phyloP scores from a whole-genome alignment of 2,329 filamentous ascomycete species.

The Paramyrothecium roridum region DNA sequence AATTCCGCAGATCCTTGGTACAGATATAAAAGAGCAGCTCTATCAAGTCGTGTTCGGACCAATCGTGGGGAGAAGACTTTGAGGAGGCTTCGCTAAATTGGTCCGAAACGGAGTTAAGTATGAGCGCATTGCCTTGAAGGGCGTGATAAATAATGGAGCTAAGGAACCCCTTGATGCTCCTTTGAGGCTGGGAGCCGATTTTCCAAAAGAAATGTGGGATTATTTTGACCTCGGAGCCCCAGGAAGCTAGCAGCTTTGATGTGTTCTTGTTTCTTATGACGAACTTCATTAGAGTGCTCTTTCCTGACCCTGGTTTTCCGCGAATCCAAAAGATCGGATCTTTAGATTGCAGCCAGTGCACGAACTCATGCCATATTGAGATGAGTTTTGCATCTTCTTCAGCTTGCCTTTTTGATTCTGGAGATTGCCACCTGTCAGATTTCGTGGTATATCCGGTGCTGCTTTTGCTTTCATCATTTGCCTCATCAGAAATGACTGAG shows the following conservation, averaged over 20 bases:
- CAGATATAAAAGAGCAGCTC: not conserved
- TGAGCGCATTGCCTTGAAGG: slow-evolving; percentile 1
- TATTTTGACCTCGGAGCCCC: slow-evolving; percentile 10
- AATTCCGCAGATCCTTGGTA: not conserved
- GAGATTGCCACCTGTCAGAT: too few relatives aligned
- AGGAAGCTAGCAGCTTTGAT: slow-evolving; percentile 8
- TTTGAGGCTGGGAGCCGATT: slow-evolving; percentile 19
- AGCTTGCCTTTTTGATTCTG: too few relatives aligned
- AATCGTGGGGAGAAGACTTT: slow-evolving; percentile 9
- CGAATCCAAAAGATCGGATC: slow-evolving; percentile 21
- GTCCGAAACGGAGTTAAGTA: not conserved
- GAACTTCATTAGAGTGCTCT: slow-evolving; percentile 27
- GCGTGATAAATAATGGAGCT: slow-evolving; percentile 14
- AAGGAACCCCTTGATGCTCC: slow-evolving; percentile 17
- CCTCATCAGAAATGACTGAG: too few relatives aligned
- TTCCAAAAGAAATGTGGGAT: slow-evolving; percentile 27
- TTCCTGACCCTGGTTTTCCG: slow-evolving; percentile 28
- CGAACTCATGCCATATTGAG: slow-evolving; percentile 3
- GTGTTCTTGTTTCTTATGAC: slow-evolving; percentile 13
- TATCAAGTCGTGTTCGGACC: slow-evolving; percentile 5
- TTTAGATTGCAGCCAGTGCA: slow-evolving; percentile 9
- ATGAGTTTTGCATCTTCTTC: not conserved
- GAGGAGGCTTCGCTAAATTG: not conserved
- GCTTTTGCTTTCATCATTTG: too few relatives aligned
- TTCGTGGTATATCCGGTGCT: too few relatives aligned